Percentiles rank a stretch among this genome's conserved stretches.
phyloP scores from a whole-genome alignment of 75 land plant species.

The Cunninghamia lanceolata region DNA sequence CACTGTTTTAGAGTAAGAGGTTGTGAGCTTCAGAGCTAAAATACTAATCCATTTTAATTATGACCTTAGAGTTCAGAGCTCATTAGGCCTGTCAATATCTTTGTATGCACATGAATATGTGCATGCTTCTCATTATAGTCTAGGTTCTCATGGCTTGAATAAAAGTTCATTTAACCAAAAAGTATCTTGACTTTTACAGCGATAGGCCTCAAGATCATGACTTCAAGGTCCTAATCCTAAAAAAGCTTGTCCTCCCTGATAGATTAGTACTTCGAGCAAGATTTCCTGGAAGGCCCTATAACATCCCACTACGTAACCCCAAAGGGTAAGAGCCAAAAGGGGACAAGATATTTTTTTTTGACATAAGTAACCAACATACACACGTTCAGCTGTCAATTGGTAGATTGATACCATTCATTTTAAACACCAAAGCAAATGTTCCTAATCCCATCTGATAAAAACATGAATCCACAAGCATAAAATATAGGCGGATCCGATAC shows the following conservation, averaged over 20 bases:
- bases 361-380: too few species aligned
- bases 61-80: slow-evolving; percentile 44
- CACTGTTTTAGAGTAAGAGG: background rate
- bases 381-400: too few species aligned
- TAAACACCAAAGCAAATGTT: too few species aligned
- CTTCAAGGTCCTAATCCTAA: slow-evolving; percentile 67
- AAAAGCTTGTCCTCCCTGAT: slow-evolving; percentile 80
- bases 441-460: too few species aligned
- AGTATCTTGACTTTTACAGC: slow-evolving; percentile 33
- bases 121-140: background rate
- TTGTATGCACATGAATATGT: background rate
- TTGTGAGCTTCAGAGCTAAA: slow-evolving; percentile 53
- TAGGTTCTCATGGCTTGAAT: background rate
- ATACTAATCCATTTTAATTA: slow-evolving; percentile 73
- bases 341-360: too few species aligned
- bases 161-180: background rate
- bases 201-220: slow-evolving; percentile 85
- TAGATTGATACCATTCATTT: too few species aligned
- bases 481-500: too few species aligned
- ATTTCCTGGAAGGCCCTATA: slow-evolving; percentile 71
- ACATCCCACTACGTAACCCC: too few species aligned
- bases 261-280: slow-evolving; percentile 75
- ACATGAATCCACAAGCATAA: too few species aligned
- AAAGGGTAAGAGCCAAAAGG: too few species aligned
- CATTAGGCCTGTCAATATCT: background rate